Evolutionary conservation across 805 yeast species (phyloP).

Genomic region (Metschnikowia cubensis): DNA sequence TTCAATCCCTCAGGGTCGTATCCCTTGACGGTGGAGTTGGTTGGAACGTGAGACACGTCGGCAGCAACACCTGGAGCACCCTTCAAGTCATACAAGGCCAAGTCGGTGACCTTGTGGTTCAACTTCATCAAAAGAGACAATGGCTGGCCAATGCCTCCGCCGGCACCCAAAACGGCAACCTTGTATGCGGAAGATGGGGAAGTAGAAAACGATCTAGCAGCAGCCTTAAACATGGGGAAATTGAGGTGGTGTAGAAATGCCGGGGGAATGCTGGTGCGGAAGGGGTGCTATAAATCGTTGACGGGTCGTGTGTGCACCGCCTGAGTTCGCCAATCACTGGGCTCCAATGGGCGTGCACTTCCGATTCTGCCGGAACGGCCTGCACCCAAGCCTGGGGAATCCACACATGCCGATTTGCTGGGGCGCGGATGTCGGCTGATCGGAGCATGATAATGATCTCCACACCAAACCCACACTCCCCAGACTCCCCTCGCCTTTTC

Average conservation of each 20-base stretch:
- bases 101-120: slow-evolving; percentile 81
- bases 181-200: slow-evolving; percentile 62
- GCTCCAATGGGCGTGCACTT: not conserved
- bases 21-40: slow-evolving; percentile 85
- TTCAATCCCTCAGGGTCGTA: slow-evolving; percentile 76
- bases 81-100: slow-evolving; percentile 82
- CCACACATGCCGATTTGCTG: not conserved
- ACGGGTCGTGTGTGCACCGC: slow-evolving; percentile 2
- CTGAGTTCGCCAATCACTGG: slow-evolving; percentile 5
- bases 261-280: slow-evolving; percentile 3
- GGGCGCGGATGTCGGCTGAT: not conserved
- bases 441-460: not conserved
- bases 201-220: slow-evolving; percentile 64
- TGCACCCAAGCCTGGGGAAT: not conserved
- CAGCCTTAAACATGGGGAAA: slow-evolving; percentile 50
- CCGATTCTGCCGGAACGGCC: slow-evolving; percentile 4
- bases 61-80: slow-evolving; percentile 98
- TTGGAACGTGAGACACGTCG: slow-evolving; percentile 89
- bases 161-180: slow-evolving; percentile 78
- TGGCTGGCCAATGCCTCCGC: slow-evolving; percentile 89
- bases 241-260: not conserved
- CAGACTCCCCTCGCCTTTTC: no score
- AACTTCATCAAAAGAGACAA: slow-evolving; percentile 68
- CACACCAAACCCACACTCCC: no score
- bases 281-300: slow-evolving; percentile 4